These are phyloP conservation scores for Discostella pseudostelligera DNA, from an alignment of 108 stramenopile genomes.

Conservation along the genomic window DNA sequence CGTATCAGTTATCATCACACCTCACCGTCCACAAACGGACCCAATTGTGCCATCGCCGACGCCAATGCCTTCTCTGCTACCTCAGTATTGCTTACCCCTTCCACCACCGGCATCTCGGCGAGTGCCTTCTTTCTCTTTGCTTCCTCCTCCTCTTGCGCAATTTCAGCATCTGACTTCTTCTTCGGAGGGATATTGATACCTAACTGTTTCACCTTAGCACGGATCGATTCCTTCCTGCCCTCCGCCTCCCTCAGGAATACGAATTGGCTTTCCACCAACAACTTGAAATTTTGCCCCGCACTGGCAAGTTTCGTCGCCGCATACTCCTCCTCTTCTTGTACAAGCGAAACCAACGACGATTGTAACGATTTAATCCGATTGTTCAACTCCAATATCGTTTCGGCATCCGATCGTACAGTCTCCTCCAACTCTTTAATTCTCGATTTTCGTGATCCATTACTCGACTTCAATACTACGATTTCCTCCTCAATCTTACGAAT, in stretches of 20 bases:
- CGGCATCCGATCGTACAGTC: constrained; percentile 18
- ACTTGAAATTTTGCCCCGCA: constrained; percentile 30
- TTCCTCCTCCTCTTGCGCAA: neutral
- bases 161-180: constrained; percentile 6
- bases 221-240: constrained; percentile 28
- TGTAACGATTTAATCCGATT: constrained; percentile 16
- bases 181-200: constrained; percentile 32
- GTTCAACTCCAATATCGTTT: constrained; percentile 31
- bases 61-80: constrained; percentile 37
- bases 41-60: constrained; percentile 29
- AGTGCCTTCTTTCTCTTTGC: constrained; percentile 8
- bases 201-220: constrained; percentile 15
- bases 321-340: constrained; percentile 33
- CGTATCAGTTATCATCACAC: neutral
- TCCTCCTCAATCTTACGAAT: constrained; percentile 32
- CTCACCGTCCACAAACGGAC: neutral
- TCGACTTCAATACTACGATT: constrained; percentile 15
- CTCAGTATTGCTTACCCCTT: constrained; percentile 29
- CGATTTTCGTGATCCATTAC: constrained; percentile 17
- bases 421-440: constrained; percentile 39
- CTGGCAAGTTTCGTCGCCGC: constrained; percentile 21
- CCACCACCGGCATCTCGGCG: neutral
- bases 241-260: constrained; percentile 31
- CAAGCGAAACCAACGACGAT: constrained; percentile 14
- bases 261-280: constrained; percentile 21